Conservation (phyloP, 129 eudicot species). For the Saussurea involucrata region DNA sequence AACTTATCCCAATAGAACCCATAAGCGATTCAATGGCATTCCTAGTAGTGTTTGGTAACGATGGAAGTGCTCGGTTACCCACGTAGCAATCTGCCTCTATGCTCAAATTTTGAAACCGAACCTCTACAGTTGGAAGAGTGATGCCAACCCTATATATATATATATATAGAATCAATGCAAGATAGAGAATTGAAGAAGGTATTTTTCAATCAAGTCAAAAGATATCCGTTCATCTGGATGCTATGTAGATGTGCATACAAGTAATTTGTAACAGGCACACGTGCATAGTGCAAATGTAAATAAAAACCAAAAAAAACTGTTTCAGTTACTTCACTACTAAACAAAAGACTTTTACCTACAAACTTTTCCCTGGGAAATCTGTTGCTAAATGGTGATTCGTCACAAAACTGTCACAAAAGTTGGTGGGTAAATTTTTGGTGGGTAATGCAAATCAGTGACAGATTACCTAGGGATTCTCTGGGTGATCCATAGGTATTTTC, state of each 20-base stretch:
- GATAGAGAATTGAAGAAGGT: not conserved
- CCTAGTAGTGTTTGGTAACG: slow-evolving; percentile 23
- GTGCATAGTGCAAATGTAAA: no score
- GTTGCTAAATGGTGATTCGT: no score
- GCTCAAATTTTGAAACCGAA: slow-evolving; percentile 52
- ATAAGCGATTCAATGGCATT: slow-evolving; percentile 15
- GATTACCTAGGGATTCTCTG: no score
- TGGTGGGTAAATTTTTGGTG: no score
- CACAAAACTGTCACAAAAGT: no score
- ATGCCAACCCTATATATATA: slow-evolving; percentile 59
- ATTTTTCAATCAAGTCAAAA: not conserved
- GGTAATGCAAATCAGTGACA: no score
- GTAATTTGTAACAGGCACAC: not conserved
- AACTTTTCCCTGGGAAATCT: no score
- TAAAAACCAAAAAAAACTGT: no score
- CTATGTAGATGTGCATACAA: no score
- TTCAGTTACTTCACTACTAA: not conserved
- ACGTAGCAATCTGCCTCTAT: slow-evolving; percentile 53
- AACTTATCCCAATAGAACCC: slow-evolving; percentile 22
- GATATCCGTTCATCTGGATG: no score
- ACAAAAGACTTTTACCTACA: no score
- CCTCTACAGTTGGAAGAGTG: slow-evolving; percentile 57
- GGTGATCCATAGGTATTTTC: no score
- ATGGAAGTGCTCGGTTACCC: slow-evolving; percentile 62
- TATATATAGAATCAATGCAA: not conserved